Percentiles rank a stretch among this genome's conserved stretches.
Conservation (phyloP, 1,284 basidiomycete species). For the Golubevia sp. region DNA sequence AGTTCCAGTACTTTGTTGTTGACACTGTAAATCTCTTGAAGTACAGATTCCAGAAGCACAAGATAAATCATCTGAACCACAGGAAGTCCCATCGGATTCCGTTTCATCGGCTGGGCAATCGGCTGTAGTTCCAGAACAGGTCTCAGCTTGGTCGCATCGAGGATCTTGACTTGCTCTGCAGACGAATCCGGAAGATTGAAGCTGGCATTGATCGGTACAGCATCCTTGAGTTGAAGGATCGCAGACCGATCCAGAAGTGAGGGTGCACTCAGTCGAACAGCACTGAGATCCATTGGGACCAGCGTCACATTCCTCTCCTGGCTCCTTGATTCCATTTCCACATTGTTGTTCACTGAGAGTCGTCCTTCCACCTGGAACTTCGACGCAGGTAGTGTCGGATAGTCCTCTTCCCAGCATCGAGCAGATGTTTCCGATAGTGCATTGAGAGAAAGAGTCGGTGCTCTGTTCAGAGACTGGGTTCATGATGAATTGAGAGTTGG, state of each 20-base stretch:
- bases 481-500: conserved; percentile 31
- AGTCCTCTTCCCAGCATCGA: conserved; percentile 22
- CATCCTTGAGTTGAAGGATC: conserved; percentile 45
- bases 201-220: conserved; percentile 43
- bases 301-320: conserved; percentile 57
- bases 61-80: conserved; percentile 27
- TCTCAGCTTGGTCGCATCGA: conserved; percentile 47
- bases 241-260: conserved; percentile 39
- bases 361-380: conserved; percentile 6
- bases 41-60: conserved; percentile 55
- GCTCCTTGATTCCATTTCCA: conserved; percentile 53
- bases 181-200: conserved; percentile 27
- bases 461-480: conserved; percentile 20
- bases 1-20: conserved; percentile 20
- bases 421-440: conserved; percentile 56
- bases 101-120: conserved; percentile 40
- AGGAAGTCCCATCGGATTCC: conserved; percentile 37
- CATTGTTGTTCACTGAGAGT: conserved; percentile 48
- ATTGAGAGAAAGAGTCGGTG: conserved; percentile 16
- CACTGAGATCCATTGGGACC: conserved; percentile 45
- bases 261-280: conserved; percentile 40
- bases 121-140: conserved; percentile 40
- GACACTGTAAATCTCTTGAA: conserved; percentile 48
- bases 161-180: conserved; percentile 43
- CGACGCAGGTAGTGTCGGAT: not conserved